Conservation (phyloP, 257 asterid genomes). For the Echites panduratus region DNA sequence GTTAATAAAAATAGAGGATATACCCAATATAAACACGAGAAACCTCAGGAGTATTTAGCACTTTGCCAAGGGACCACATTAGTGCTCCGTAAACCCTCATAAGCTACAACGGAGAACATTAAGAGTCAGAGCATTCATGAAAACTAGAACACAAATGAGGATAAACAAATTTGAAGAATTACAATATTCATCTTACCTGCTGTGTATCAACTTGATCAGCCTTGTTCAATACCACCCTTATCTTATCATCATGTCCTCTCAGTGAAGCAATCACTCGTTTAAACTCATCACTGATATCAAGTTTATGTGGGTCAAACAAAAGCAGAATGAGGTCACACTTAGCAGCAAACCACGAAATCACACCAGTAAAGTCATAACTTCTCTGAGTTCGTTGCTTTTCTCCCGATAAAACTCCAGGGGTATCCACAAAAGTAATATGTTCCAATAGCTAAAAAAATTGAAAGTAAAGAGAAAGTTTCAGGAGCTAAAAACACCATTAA, state of each 20-base stretch:
- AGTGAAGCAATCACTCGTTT: constrained; percentile 85
- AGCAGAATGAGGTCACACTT: constrained; percentile 89
- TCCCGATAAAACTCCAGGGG: constrained; percentile 95
- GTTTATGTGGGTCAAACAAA: constrained; percentile 94
- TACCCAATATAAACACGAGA: constrained; percentile 93
- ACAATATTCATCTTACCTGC: constrained; percentile 40
- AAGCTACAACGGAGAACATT: constrained; percentile 43
- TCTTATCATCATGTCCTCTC: constrained; percentile 94
- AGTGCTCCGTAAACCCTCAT: constrained; percentile 98
- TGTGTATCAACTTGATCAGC: constrained; percentile 98
- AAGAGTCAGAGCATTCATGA: not conserved
- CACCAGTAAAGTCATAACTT: constrained; percentile 96
- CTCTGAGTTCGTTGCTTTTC: constrained; percentile 96
- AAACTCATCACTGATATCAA: constrained; percentile 93
- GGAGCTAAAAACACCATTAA: not conserved
- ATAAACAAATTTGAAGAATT: constrained; percentile 3
- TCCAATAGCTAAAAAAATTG: constrained; percentile 63
- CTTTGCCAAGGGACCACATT: constrained; percentile 99
- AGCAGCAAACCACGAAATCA: constrained; percentile 95
- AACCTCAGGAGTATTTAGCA: constrained; percentile 91
- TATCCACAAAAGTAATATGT: constrained; percentile 90
- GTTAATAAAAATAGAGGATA: constrained; percentile 14
- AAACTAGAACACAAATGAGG: constrained; percentile 2
- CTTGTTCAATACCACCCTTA: constrained; percentile 92
- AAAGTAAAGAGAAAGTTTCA: constrained; percentile 11